Evolutionary conservation across 2,329 filamentous ascomycete genomes (phyloP), one percentile per base, ranked within the genome.

Genomic region (Colletotrichum higginsianum): DNA sequence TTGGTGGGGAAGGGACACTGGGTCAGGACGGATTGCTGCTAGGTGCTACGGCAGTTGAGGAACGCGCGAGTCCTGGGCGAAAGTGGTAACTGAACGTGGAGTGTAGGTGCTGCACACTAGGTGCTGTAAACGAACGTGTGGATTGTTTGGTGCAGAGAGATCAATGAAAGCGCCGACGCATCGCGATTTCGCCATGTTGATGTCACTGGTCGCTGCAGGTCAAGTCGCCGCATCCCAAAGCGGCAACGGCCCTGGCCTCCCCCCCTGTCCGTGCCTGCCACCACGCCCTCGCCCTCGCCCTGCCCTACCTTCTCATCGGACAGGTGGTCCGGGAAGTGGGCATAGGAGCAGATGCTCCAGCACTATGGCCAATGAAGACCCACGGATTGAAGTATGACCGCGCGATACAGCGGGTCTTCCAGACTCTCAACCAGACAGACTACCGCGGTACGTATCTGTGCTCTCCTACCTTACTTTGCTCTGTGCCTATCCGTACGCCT

Each of bases 131-230:
- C 53, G n/a, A 23, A 42, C 5, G 35, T 21, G 53, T 23, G 53
- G 23, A 21, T 35, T 26, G 56, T n/a, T 13, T 21, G 35, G 26
- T 11, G 60, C 23, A 15, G 40, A 42, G 50, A 44, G 46, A 61
- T 68, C 64, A 67, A 57, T 38, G 26, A 69, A 56, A 47, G 35
- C 15, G 65, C 68, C 52, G 64, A 46, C n/a, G 38, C 52, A 63
- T 62, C 62, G 56, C 16, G 21, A 63, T 71, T 71, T 67, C 71
- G 71, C 67, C 67, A 73, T 71, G 57, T 73, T 73, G 71, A 73
- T 73, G 71, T 73, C 71, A 73, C 44, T 71, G 52, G 47, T 47
- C 21, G 9, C 30, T 35, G 30, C 30, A 35, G 30, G 30, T 35
- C 47, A 50, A 62, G 55, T 71, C 35, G 68, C 61, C 66, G 68